Evolutionary conservation across 352 stramenopile species (phyloP).

Genomic region (Globisporangium paddicum): DNA sequence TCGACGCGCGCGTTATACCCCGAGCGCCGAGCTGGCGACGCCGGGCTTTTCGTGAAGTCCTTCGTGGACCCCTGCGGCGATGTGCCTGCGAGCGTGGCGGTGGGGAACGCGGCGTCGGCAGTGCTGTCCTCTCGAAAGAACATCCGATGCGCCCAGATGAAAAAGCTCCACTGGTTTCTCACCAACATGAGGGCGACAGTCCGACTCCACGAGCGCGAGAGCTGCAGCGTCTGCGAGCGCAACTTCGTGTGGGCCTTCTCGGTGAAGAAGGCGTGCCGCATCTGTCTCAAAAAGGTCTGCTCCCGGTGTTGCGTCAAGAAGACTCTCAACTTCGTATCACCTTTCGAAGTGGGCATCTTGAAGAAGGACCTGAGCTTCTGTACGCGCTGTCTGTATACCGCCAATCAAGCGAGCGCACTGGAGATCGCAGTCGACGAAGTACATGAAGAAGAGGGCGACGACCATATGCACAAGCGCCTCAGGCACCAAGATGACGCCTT

Average conservation of each 20-base stretch:
- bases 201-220: neutral
- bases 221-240: constrained; percentile 4
- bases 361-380: constrained; percentile 16
- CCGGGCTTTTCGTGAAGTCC: constrained; percentile 34
- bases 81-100: constrained; percentile 23
- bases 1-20: constrained; percentile 39
- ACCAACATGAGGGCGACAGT: constrained; percentile 8
- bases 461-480: neutral
- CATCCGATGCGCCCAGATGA: constrained; percentile 34
- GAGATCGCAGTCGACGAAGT: constrained; percentile 28
- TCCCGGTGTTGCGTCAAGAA: neutral
- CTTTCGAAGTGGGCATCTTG: constrained; percentile 23
- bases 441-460: neutral
- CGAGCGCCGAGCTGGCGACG: constrained; percentile 20
- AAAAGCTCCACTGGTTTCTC: constrained; percentile 28
- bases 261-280: constrained; percentile 1
- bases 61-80: constrained; percentile 26
- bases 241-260: constrained; percentile 6
- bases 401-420: constrained; percentile 22
- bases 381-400: constrained; percentile 6
- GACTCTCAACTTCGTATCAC: constrained; percentile 12
- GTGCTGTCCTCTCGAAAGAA: constrained; percentile 1
- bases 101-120: constrained; percentile 12
- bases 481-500: neutral
- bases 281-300: constrained; percentile 2